A percentile compares a stretch with the other conserved stretches of the same genome.
phyloP scores from a whole-genome alignment of 345 rosid genomes.

The Citrus maxima region DNA sequence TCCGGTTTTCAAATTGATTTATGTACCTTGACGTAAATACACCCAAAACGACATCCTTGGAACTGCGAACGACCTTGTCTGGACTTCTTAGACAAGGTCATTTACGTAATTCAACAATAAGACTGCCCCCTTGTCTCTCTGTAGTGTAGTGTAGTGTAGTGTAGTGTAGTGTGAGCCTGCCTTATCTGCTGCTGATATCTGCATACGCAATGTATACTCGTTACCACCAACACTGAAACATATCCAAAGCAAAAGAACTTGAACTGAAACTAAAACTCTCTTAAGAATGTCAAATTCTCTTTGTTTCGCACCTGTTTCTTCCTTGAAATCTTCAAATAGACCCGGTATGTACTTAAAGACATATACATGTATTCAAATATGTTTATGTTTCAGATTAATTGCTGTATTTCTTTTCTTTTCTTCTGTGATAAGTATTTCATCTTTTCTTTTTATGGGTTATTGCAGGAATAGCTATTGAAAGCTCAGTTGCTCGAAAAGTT shows the following conservation, averaged over 20 bases:
- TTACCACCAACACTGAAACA: constrained; percentile 16
- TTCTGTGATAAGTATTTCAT: background rate
- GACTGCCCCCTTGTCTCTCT: background rate
- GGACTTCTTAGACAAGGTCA: constrained; percentile 23
- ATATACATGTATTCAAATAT: background rate
- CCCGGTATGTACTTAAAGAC: constrained; percentile 30
- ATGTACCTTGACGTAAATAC: constrained; percentile 20
- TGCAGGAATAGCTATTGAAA: constrained; percentile 33
- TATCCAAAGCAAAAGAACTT: background rate
- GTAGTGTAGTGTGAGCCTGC: constrained; percentile 3
- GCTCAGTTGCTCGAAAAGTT: constrained; percentile 41
- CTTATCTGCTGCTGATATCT: constrained; percentile 34
- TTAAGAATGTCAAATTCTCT: constrained; percentile 38
- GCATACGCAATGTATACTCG: background rate
- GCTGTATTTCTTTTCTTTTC: background rate
- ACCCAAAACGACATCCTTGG: background rate
- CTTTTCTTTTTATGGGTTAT: background rate
- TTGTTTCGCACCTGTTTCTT: constrained; percentile 32
- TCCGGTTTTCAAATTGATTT: background rate
- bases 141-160: too few species aligned
- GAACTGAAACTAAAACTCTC: constrained; percentile 3
- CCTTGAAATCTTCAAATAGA: constrained; percentile 29
- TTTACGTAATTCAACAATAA: constrained; percentile 13
- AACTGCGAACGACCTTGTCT: background rate
- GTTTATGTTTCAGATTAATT: background rate